Evolutionary conservation across 208 protist species (phyloP).

Genomic region (Tritrichomonas musculus): DNA sequence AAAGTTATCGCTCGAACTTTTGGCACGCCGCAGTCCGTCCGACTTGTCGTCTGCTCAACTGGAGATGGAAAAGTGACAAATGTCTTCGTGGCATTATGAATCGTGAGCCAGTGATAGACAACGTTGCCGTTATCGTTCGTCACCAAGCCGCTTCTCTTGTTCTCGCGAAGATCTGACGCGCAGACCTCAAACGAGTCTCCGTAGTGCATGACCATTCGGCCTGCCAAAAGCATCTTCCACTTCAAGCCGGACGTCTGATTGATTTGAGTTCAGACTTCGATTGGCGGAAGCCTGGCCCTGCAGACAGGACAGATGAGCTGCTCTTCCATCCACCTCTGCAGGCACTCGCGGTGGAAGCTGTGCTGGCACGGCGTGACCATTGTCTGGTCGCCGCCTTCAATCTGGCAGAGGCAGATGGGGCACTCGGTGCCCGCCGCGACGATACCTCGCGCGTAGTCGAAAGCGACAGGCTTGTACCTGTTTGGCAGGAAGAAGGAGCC

Average conservation of each 20-base stretch:
- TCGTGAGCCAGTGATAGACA: neutral
- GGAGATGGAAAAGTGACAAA: neutral
- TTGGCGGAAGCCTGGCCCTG: neutral
- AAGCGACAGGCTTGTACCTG: neutral
- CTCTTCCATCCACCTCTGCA: constrained; percentile 3
- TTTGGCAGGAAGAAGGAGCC: neutral
- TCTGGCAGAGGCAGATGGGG: neutral
- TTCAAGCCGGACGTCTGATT: too few relatives aligned
- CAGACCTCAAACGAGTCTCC: too few relatives aligned
- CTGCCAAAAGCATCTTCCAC: too few relatives aligned
- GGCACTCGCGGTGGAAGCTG: neutral
- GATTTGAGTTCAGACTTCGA: too few relatives aligned
- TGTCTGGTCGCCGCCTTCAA: neutral
- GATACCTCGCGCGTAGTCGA: neutral
- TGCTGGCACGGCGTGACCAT: constrained; percentile 4
- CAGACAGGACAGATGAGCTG: neutral
- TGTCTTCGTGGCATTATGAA: neutral
- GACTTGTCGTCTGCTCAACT: neutral
- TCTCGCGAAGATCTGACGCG: too few relatives aligned
- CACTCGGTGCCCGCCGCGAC: neutral
- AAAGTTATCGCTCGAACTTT: too few relatives aligned
- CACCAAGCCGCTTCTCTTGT: neutral
- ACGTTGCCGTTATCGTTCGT: neutral
- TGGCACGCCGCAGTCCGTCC: too few relatives aligned
- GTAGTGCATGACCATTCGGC: too few relatives aligned